Conservation (phyloP, 345 rosid species). For the Sapria himalayana region DNA sequence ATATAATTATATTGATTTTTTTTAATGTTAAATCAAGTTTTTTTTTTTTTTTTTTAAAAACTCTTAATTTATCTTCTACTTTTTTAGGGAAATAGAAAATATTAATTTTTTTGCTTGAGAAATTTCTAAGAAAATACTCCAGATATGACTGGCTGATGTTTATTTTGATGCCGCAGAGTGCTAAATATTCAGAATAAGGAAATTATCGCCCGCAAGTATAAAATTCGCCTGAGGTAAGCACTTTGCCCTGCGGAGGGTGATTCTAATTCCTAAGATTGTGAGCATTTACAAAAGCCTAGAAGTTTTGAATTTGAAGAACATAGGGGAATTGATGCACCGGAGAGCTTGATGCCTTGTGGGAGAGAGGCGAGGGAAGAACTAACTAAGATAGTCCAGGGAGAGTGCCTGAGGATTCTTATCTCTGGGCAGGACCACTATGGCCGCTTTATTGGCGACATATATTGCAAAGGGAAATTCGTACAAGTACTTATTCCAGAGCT, state of each 20-base stretch:
- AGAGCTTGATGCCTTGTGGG: slow-evolving; percentile 56
- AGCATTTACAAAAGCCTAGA: no score
- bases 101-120: no score
- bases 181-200: slow-evolving; percentile 24
- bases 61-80: no score
- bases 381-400: slow-evolving; percentile 37
- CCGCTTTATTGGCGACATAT: slow-evolving; percentile 52
- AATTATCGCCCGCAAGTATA: slow-evolving; percentile 54
- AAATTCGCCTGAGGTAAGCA: slow-evolving; percentile 52
- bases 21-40: no score
- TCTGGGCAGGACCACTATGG: slow-evolving; percentile 45
- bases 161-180: slow-evolving; percentile 16
- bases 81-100: no score
- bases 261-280: no score
- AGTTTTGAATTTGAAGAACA: slow-evolving; percentile 8
- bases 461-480: slow-evolving; percentile 45
- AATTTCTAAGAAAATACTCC: no score
- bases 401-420: slow-evolving; percentile 40
- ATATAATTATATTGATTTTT: no score
- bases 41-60: no score
- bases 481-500: no score
- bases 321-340: slow-evolving; percentile 90
- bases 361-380: slow-evolving; percentile 50
- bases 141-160: background rate
- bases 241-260: no score